A percentile compares a stretch with the other conserved stretches of the same genome.
These are phyloP conservation scores for Croton laevigatus DNA, from an alignment of 441 rosid genomes.

Conservation along the genomic window DNA sequence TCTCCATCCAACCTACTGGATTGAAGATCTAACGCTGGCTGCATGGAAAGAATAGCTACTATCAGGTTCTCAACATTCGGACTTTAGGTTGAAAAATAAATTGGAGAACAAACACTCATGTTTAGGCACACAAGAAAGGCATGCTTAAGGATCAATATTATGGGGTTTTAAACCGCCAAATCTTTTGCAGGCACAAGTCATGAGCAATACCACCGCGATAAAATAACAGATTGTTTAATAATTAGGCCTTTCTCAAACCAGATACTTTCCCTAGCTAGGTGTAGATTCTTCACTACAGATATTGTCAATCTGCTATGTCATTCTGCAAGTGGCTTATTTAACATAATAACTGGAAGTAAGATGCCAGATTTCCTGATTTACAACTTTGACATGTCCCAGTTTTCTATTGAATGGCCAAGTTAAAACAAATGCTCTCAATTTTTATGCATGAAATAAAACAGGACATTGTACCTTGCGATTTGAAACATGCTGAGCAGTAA, in stretches of 20 bases:
- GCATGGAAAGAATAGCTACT: slow-evolving; percentile 27
- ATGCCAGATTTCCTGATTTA: not conserved
- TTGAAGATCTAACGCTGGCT: slow-evolving; percentile 68
- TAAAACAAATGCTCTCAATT: not conserved
- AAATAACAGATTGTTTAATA: not conserved
- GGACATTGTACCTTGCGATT: slow-evolving; percentile 1
- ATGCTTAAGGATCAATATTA: not conserved
- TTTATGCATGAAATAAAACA: not conserved
- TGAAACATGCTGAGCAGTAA: not conserved
- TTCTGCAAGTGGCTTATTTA: not conserved
- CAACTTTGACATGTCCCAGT: not conserved
- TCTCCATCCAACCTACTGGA: slow-evolving; percentile 56
- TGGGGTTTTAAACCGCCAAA: not conserved
- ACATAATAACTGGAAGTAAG: not conserved
- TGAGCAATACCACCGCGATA: not conserved
- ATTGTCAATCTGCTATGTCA: not conserved
- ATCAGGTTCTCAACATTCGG: slow-evolving; percentile 17
- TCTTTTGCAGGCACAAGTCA: not conserved
- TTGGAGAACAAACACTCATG: not conserved
- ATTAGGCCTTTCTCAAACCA: not conserved
- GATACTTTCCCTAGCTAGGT: not conserved
- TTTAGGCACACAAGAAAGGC: slow-evolving; percentile 1
- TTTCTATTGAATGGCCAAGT: not conserved
- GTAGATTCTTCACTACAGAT: not conserved
- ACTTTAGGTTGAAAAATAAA: not conserved